Evolutionary conservation across 495 filamentous ascomycete genomes (phyloP).

Genomic region (Eremomyces bilateralis): DNA sequence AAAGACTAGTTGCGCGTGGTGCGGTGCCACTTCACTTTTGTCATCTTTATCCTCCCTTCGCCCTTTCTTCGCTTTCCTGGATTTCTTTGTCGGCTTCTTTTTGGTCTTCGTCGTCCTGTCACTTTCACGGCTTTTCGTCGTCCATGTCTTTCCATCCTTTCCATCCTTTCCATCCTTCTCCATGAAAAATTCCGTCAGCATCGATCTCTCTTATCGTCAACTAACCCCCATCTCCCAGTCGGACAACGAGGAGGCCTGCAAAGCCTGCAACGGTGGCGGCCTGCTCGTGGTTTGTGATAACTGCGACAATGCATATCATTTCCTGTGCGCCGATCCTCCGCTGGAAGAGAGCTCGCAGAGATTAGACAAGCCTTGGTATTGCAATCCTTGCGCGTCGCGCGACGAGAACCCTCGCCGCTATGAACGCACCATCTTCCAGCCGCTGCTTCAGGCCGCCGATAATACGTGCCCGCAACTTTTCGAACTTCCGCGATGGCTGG

Average conservation of each 20-base stretch:
- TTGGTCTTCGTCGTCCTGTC: too few species aligned
- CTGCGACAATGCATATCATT: slow-evolving; percentile 72
- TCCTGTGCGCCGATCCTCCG: slow-evolving; percentile 63
- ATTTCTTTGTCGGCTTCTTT: too few species aligned
- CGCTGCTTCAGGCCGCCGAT: slow-evolving; percentile 35
- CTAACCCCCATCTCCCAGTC: too few species aligned
- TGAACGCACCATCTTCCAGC: slow-evolving; percentile 28
- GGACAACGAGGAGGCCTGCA: slow-evolving; percentile 34
- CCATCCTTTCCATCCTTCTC: too few species aligned
- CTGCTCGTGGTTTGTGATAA: slow-evolving; percentile 80
- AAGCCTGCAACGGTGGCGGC: slow-evolving; percentile 61
- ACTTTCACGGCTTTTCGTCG: too few species aligned
- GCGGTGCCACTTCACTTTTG: too few species aligned
- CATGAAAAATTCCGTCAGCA: too few species aligned
- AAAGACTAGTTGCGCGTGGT: too few species aligned
- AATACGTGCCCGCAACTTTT: slow-evolving; percentile 51
- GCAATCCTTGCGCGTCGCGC: slow-evolving; percentile 40
- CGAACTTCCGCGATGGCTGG: slow-evolving; percentile 40
- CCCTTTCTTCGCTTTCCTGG: too few species aligned
- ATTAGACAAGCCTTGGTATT: slow-evolving; percentile 60
- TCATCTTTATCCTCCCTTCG: too few species aligned
- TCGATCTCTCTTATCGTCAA: too few species aligned
- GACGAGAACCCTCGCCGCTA: not conserved
- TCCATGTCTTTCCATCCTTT: too few species aligned
- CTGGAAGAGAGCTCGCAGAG: slow-evolving; percentile 32